phyloP scores from a whole-genome alignment of 352 stramenopile genomes.

The Chrysophaeum taylorii region DNA sequence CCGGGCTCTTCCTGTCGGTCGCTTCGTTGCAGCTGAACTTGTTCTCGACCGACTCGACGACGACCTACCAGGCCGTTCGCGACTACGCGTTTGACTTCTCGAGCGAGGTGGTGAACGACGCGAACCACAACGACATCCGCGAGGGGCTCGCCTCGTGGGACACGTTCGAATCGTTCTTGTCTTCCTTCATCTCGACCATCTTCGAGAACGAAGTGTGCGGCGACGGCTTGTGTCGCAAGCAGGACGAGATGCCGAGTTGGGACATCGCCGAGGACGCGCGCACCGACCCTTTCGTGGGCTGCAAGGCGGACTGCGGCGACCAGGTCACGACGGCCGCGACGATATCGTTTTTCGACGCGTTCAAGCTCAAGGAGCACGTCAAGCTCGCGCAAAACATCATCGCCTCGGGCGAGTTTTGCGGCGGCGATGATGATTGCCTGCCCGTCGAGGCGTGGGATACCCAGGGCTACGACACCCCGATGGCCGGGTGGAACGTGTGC shows the following conservation, averaged over 20 bases:
- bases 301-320: neutral
- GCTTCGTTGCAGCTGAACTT: neutral
- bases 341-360: slow-evolving; percentile 1
- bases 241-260: neutral
- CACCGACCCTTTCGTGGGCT: neutral
- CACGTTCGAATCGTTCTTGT: neutral
- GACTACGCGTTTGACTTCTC: neutral
- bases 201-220: neutral
- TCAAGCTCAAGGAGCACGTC: neutral
- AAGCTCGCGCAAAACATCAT: neutral
- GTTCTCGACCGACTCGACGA: neutral
- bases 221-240: neutral
- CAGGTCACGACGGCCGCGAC: neutral
- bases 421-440: neutral
- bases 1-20: neutral
- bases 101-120: neutral
- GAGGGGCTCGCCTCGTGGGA: neutral
- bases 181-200: neutral
- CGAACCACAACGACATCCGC: neutral
- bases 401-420: neutral
- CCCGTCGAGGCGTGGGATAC: neutral
- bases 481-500: slow-evolving; percentile 2
- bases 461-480: neutral
- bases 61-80: neutral
- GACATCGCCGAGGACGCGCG: neutral